phyloP scores from a whole-genome alignment of 2,329 filamentous ascomycete species.

The Chaetomiaceae sp. region DNA sequence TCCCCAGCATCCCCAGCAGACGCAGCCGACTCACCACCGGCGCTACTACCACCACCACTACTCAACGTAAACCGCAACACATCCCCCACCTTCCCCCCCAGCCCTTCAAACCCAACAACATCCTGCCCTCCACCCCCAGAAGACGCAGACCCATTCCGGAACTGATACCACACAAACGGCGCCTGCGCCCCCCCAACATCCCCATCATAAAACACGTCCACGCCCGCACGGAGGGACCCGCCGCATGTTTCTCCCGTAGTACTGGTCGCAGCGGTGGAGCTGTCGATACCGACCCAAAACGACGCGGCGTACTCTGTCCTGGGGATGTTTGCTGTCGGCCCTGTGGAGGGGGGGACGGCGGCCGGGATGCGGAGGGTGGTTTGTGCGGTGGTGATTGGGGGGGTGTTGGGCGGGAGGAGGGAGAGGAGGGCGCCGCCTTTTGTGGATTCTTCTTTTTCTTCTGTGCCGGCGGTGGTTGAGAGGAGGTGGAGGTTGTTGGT shows the following conservation, averaged over 20 bases:
- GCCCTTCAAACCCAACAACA: constrained; percentile 8
- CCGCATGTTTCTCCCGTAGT: too few relatives aligned
- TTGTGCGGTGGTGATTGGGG: not conserved
- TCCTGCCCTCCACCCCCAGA: not conserved
- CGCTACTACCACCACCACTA: constrained; percentile 5
- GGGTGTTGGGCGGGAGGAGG: not conserved
- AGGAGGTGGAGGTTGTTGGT: constrained; percentile 3
- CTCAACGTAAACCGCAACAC: constrained; percentile 10
- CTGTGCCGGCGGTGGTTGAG: not conserved
- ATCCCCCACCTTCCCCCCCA: constrained; percentile 15
- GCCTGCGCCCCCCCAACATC: constrained; percentile 13
- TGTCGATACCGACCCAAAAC: constrained; percentile 24
- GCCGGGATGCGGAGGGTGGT: constrained; percentile 16
- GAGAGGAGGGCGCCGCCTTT: constrained; percentile 18
- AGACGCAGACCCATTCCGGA: too few relatives aligned
- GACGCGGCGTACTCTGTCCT: constrained; percentile 19
- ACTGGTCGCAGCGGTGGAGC: not conserved
- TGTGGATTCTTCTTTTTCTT: constrained; percentile 12
- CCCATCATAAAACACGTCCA: constrained; percentile 23
- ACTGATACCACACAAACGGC: constrained; percentile 21
- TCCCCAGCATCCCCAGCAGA: not conserved
- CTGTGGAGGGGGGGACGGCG: constrained; percentile 16
- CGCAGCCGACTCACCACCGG: constrained; percentile 15
- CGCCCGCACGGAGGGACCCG: constrained; percentile 19
- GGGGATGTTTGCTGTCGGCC: constrained; percentile 21